These are phyloP conservation scores for Spathaspora boniae DNA, from an alignment of 805 yeast species.

Conservation along the genomic window DNA sequence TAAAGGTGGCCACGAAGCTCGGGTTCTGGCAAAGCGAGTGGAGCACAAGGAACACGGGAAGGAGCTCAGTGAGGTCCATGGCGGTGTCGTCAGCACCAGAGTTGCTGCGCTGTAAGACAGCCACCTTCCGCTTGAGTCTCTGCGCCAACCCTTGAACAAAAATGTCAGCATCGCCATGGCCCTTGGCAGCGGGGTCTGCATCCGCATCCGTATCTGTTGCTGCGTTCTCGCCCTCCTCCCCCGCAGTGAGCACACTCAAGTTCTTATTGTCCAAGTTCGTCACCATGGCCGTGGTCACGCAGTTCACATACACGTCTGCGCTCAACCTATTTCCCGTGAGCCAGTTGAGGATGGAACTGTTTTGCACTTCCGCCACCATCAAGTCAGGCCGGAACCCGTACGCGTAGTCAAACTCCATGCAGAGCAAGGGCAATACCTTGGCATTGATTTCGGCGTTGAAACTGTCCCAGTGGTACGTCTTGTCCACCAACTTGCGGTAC, in stretches of 20 bases:
- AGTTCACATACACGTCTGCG: slow-evolving; percentile 16
- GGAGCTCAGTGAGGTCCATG: slow-evolving; percentile 16
- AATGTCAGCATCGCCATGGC: no score
- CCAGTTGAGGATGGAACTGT: slow-evolving; percentile 32
- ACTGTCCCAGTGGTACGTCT: slow-evolving; percentile 1
- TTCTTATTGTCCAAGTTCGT: slow-evolving; percentile 12
- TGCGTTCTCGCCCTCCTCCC: slow-evolving; percentile 6
- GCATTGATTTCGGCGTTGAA: slow-evolving; percentile 14
- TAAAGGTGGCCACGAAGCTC: slow-evolving; percentile 14
- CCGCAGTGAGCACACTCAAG: slow-evolving; percentile 2
- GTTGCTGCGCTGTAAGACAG: no score
- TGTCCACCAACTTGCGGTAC: slow-evolving; percentile 11
- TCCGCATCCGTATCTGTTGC: no score
- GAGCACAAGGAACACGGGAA: slow-evolving; percentile 16
- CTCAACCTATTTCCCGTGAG: slow-evolving; percentile 20
- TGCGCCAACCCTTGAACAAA: no score
- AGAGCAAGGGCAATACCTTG: slow-evolving; percentile 21
- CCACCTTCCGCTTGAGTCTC: no score
- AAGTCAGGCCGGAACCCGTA: slow-evolving; percentile 20
- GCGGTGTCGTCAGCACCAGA: no score
- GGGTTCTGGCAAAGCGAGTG: slow-evolving; percentile 14
- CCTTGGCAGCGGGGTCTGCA: no score
- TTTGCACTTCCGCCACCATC: slow-evolving; percentile 17
- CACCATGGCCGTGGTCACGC: slow-evolving; percentile 14
- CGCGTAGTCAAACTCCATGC: slow-evolving; percentile 20